Base-by-base conservation (phyloP, 2,329 filamentous ascomycete species). In the Blastomyces gilchristii region DNA sequence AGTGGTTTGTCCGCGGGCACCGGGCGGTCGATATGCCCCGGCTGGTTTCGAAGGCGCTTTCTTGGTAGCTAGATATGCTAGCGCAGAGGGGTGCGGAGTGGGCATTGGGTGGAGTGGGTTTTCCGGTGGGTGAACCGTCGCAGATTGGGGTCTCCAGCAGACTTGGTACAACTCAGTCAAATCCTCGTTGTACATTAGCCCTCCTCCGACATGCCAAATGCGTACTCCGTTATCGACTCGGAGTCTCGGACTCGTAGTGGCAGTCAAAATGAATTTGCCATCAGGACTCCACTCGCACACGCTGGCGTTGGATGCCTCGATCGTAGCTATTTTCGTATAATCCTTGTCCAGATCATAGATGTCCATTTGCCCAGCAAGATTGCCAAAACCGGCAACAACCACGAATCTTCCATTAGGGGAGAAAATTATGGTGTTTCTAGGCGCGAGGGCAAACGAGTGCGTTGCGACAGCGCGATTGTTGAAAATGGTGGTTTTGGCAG, bases 401-500 rank as follows among this genome's bases (percentile, higher is more conserved):
- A 95, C 89, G 71, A 97, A 97, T 25, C 92, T 89, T 61, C 92
- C 93, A 66, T 90, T 91, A 18, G 94, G 93, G 14, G 93, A 97
- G 79, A 97, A 99, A 60, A 87, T 82, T 72, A 97, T 94, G 60
- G 93, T 97, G 79, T 99, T 99, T 71, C 94, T 88, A 14, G 94
- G 94, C 2, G 82, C 88, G 61, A 97, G 83, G 60, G 91, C 85
- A 78, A 99, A 97, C 64, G 83, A 90, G 77, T 97, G 90, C 63
- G 88, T 88, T 25, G 88, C 82, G 64, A 91, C 84, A 66, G 90
- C 94, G 67, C 90, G 87, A 70, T 88, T 85, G 76, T 97, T 97
- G 84, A 97, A 99, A 69, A 99, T 94, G 69, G 93, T 97, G 3
- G 93, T 94, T 83, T 97, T 97, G 63, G 94, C 90, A n/a, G 94